These are phyloP conservation scores for Bryoerythrophyllum caledonicum DNA, from an alignment of 225 moss, liverwort and hornwort species.

Conservation along the genomic window DNA sequence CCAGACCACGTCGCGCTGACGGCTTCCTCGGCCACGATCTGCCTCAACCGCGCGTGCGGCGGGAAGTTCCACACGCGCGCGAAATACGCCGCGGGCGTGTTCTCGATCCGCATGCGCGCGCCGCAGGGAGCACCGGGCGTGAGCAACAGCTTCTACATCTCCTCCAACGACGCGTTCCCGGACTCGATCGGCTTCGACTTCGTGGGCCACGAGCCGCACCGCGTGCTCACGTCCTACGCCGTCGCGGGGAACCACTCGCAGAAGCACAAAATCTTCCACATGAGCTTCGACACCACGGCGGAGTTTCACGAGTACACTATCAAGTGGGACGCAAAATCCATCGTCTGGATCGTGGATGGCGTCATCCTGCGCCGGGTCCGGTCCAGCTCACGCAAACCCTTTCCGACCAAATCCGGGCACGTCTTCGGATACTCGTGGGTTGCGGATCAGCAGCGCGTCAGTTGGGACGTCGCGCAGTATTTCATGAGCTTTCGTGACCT, in stretches of 20 bases:
- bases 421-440: conserved; percentile 60
- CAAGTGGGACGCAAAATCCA: conserved; percentile 50
- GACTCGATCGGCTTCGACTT: conserved; percentile 65
- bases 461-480: conserved; percentile 44
- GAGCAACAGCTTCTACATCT: conserved; percentile 64
- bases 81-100: conserved; percentile 47
- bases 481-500: conserved; percentile 37
- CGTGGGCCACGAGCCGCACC: conserved; percentile 48
- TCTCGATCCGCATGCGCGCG: conserved; percentile 43
- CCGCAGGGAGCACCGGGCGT: conserved; percentile 38
- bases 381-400: background rate
- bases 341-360: conserved; percentile 57
- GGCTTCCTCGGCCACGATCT: conserved; percentile 26
- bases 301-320: conserved; percentile 58
- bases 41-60: conserved; percentile 46
- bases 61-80: conserved; percentile 53
- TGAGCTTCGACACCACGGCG: conserved; percentile 47
- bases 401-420: conserved; percentile 49
- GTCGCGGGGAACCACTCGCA: conserved; percentile 46
- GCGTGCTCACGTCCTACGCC: conserved; percentile 55
- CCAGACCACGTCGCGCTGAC: conserved; percentile 35
- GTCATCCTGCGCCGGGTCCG: conserved; percentile 41
- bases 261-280: conserved; percentile 45
- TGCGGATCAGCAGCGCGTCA: conserved; percentile 24
- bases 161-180: conserved; percentile 39